A percentile compares a stretch with the other conserved stretches of the same genome.
phyloP scores from a whole-genome alignment of 768 basidiomycete species.

The Cystoderma amianthinum region DNA sequence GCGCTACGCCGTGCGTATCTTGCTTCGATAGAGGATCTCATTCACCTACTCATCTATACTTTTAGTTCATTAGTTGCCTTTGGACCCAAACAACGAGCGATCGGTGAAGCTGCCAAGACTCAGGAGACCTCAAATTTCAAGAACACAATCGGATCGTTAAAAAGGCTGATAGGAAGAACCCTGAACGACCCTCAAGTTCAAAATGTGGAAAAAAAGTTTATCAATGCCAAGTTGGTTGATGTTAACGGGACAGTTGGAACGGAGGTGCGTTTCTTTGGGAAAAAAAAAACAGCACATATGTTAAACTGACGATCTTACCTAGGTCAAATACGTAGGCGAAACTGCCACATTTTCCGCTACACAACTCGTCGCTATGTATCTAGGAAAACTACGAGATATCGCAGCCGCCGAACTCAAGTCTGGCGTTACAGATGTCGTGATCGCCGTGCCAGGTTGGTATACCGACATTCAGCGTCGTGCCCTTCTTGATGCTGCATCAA shows the following conservation, averaged over 20 bases:
- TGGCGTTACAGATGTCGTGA: conserved; percentile 85
- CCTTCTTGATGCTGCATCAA: conserved; percentile 79
- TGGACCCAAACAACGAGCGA: conserved; percentile 82
- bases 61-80: conserved; percentile 89
- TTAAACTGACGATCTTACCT: conserved; percentile 7
- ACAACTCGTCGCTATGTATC: conserved; percentile 87
- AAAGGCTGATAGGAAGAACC: conserved; percentile 83
- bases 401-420: conserved; percentile 81
- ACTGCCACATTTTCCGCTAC: conserved; percentile 73
- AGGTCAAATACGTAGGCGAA: conserved; percentile 92
- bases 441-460: conserved; percentile 96
- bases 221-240: conserved; percentile 84
- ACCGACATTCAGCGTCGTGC: conserved; percentile 92
- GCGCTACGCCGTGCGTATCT: conserved; percentile 81
- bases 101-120: conserved; percentile 95
- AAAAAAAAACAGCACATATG: background rate
- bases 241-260: conserved; percentile 76
- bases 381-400: conserved; percentile 87
- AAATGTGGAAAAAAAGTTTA: conserved; percentile 84
- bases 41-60: background rate
- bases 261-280: conserved; percentile 49
- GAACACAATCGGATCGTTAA: conserved; percentile 92
- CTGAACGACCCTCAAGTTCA: conserved; percentile 75
- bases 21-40: background rate
- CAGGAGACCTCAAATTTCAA: conserved; percentile 97